phyloP scores from a whole-genome alignment of 169 alveolate species.

The Cyclospora cayetanensis region DNA sequence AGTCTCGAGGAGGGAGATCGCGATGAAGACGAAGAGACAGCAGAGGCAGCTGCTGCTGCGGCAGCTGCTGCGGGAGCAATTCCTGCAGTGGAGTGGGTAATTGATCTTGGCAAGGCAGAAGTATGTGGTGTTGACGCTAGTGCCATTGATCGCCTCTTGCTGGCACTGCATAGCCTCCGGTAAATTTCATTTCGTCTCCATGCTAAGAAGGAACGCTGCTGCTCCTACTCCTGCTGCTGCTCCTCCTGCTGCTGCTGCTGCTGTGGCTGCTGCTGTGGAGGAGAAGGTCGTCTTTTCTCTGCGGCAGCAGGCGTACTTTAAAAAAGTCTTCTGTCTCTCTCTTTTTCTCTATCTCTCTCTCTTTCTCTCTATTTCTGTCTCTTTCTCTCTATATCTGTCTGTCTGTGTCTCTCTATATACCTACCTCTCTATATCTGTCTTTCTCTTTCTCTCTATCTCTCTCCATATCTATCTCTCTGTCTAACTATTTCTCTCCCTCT shows the following conservation, averaged over 20 bases:
- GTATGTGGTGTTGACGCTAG: not conserved
- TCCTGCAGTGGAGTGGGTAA: slow-evolving; percentile 30
- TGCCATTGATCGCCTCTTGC: not conserved
- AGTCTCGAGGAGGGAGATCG: not conserved
- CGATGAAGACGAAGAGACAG: slow-evolving; percentile 17
- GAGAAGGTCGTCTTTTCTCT: not conserved
- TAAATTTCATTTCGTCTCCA: not conserved
- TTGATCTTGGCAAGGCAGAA: not conserved
- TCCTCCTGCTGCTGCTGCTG: not conserved
- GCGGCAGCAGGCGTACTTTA: no score
- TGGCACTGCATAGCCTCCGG: slow-evolving; percentile 15
- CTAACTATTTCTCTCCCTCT: no score
- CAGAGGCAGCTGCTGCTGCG: slow-evolving; percentile 11
- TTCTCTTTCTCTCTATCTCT: no score
- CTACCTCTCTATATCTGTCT: no score
- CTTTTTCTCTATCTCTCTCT: no score
- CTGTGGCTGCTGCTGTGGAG: not conserved
- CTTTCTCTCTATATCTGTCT: no score
- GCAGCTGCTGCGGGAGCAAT: slow-evolving; percentile 42
- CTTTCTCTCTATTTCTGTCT: no score
- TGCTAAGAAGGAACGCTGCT: not conserved
- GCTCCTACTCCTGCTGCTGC: slow-evolving; percentile 3
- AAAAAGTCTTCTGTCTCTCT: no score
- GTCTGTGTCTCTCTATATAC: no score
- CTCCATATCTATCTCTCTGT: no score